Conservation (phyloP, 164 flowering plant species). For the Piper betle region DNA sequence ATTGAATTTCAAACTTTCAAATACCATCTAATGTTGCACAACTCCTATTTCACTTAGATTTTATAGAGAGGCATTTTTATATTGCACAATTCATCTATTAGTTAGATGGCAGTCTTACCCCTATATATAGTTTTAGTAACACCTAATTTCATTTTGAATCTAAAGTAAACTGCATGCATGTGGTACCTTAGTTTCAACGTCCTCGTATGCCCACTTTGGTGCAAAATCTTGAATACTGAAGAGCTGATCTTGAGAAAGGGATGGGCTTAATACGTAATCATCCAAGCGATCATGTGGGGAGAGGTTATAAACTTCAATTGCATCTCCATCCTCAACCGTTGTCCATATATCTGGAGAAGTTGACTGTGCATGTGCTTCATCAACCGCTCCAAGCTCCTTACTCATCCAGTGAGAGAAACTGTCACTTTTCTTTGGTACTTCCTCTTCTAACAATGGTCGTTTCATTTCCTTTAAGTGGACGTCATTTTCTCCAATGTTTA, state of each 20-base stretch:
- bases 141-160: too few species aligned
- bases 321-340: constrained; percentile 39
- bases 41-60: too few species aligned
- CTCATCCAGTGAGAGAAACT: constrained; percentile 68
- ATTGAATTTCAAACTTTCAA: too few species aligned
- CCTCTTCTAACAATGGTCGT: constrained; percentile 18
- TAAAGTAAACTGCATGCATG: too few species aligned
- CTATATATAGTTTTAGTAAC: too few species aligned
- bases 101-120: too few species aligned
- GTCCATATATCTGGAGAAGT: constrained; percentile 47
- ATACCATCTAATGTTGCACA: too few species aligned
- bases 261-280: constrained; percentile 43
- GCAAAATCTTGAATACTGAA: constrained; percentile 84
- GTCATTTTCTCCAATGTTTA: constrained; percentile 11
- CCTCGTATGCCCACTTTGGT: constrained; percentile 74
- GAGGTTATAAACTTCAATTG: constrained; percentile 32
- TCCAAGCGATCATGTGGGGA: constrained; percentile 34
- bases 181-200: constrained; percentile 60
- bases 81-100: too few species aligned
- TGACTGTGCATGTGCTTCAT: constrained; percentile 37
- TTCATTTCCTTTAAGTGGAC: constrained; percentile 15
- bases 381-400: constrained; percentile 60
- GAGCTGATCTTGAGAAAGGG: constrained; percentile 77
- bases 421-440: constrained; percentile 44
- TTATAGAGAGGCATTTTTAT: too few species aligned